These are phyloP conservation scores for Cryphonectria carpinicola DNA, from an alignment of 2,329 filamentous ascomycete species.

Conservation along the genomic window DNA sequence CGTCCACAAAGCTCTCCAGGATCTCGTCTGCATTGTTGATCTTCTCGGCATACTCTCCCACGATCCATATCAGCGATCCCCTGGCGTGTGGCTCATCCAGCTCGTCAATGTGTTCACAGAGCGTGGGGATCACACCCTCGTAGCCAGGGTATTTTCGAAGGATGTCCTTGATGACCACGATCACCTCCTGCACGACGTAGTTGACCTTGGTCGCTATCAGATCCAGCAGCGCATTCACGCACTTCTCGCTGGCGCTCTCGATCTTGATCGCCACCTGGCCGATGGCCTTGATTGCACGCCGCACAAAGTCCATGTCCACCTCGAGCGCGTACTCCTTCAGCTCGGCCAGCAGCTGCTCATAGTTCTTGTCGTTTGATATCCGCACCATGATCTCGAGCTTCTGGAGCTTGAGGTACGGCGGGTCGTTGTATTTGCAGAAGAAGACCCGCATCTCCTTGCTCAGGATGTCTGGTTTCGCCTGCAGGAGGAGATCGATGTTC, in stretches of 20 bases:
- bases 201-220: slow-evolving; percentile 97
- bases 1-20: slow-evolving; percentile 85
- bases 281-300: slow-evolving; percentile 91
- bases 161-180: slow-evolving; percentile 99
- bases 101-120: slow-evolving; percentile 97
- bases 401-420: slow-evolving; percentile 94
- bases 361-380: slow-evolving; percentile 96
- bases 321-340: slow-evolving; percentile 97
- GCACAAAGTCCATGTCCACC: slow-evolving; percentile 98
- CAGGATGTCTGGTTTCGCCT: slow-evolving; percentile 94
- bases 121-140: slow-evolving; percentile 93
- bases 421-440: slow-evolving; percentile 99
- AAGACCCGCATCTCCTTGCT: slow-evolving; percentile 98
- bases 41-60: slow-evolving; percentile 98
- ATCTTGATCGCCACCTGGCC: slow-evolving; percentile 99
- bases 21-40: slow-evolving; percentile 99
- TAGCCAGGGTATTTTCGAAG: slow-evolving; percentile 97
- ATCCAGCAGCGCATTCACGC: slow-evolving; percentile 90
- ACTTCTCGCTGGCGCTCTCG: slow-evolving; percentile 91
- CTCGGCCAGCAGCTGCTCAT: slow-evolving; percentile 91
- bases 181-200: slow-evolving; percentile 97
- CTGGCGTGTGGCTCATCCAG: slow-evolving; percentile 91
- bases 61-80: slow-evolving; percentile 95
- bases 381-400: slow-evolving; percentile 99
- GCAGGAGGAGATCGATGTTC: slow-evolving; percentile 94